Evolutionary conservation across 495 filamentous ascomycete species (phyloP), one percentile per base, ranked within the genome.

Genomic region (Apodospora peruviana): DNA sequence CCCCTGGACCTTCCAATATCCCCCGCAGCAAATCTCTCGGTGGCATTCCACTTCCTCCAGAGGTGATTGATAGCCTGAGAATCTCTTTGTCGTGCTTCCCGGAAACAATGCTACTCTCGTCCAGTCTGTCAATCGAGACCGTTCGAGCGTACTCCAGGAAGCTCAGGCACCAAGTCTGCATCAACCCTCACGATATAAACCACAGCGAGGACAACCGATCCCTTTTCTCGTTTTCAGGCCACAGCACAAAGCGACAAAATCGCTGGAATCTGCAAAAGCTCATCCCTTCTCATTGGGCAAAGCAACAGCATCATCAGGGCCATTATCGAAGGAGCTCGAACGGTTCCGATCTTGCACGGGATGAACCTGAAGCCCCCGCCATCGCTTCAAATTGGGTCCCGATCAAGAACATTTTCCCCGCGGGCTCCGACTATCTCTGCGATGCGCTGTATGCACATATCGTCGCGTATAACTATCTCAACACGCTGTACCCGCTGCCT

Each of bases 381-480:
- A 20, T 52, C 37, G 22, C 56, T 11, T 51, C 61, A 10, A 50
- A 60, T n/a, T 75, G 72, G 71, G 43, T 52, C 1, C 72, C 75
- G 5, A 78, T 86, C 52, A 71, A 74, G 20, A 73, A 71, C 16
- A 79, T 84, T 19, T 86, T 85, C 45, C 77, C 79, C 0, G 47
- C 69, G 7, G 76, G 72, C 19, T 66, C 76, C 4, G 74, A 82
- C 43, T 74, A 71, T 45, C 60, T 82, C 4, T 75, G 81, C 23
- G 78, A 83, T 40, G 72, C 79, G 4, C 72, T 86, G n/a, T 85
- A 83, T 48, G 81, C 82, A 1, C 75, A 82, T 34, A 54, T 86
- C 18, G 69, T 85, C 17, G 81, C 78, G 0, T 79, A 78, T 47
- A 84, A 84, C 52, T 83, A 83, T 58, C 60, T 84, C 22, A 62